phyloP scores from a whole-genome alignment of 2,329 filamentous ascomycete species.

The Talaromyces funiculosus region DNA sequence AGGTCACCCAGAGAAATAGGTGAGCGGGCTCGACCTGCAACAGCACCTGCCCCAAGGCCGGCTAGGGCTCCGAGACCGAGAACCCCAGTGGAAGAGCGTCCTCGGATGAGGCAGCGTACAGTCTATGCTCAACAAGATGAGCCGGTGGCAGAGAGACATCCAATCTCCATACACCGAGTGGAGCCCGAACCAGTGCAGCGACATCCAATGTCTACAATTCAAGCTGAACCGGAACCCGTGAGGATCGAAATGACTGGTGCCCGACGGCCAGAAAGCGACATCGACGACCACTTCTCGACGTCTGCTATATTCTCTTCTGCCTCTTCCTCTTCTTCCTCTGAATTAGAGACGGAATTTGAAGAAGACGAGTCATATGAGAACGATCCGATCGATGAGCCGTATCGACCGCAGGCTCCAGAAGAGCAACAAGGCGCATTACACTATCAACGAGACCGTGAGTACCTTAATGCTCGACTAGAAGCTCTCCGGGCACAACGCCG shows the following conservation, averaged over 20 bases:
- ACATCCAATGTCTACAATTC: not conserved
- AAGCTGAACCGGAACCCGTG: not conserved
- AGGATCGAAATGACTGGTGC: not conserved
- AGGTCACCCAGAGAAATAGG: not conserved
- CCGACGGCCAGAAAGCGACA: not conserved
- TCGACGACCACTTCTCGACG: not conserved
- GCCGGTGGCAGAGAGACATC: not conserved
- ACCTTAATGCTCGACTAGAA: not conserved
- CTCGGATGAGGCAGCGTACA: not conserved
- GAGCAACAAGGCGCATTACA: not conserved
- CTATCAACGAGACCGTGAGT: not conserved
- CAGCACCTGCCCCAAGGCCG: not conserved
- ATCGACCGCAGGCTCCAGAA: not conserved
- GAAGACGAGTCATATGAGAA: conserved; percentile 1
- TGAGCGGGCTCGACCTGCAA: not conserved
- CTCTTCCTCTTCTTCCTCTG: not conserved
- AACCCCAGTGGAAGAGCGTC: conserved; percentile 4
- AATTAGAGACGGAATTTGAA: not conserved
- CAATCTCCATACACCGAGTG: not conserved
- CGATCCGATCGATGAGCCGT: not conserved
- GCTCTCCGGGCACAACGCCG: not conserved
- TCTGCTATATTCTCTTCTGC: not conserved
- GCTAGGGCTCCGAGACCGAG: not conserved
- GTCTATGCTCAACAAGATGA: not conserved
- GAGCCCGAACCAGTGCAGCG: not conserved